Evolutionary conservation across 2,329 filamentous ascomycete species (phyloP).

Genomic region (Calcarisporium arbuscula): DNA sequence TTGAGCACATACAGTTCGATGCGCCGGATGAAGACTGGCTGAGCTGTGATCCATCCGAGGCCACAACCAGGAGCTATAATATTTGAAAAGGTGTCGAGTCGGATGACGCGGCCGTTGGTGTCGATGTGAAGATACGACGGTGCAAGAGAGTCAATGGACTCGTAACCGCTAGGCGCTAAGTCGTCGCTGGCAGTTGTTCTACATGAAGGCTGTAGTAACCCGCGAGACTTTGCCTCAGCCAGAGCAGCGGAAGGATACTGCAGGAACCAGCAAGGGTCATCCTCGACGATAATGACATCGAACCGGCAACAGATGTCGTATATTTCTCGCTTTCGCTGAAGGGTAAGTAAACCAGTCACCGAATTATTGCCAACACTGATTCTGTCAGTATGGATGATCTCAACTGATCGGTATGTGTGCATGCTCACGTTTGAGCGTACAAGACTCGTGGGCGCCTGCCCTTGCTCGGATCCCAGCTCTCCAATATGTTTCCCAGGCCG

Average conservation of each 20-base stretch:
- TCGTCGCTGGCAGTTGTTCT: slow-evolving; percentile 14
- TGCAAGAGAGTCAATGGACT: slow-evolving; percentile 75
- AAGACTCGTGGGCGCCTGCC: slow-evolving; percentile 76
- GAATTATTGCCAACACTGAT: no score
- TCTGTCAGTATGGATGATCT: no score
- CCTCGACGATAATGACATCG: slow-evolving; percentile 86
- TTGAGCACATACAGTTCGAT: slow-evolving; percentile 45
- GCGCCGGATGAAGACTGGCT: slow-evolving; percentile 71
- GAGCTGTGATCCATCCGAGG: slow-evolving; percentile 83
- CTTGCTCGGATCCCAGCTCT: slow-evolving; percentile 70
- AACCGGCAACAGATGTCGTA: slow-evolving; percentile 77
- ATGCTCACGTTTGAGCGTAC: slow-evolving; percentile 86
- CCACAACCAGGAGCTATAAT: slow-evolving; percentile 85
- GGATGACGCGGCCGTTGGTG: slow-evolving; percentile 77
- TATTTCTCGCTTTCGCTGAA: slow-evolving; percentile 68
- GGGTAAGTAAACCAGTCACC: no score
- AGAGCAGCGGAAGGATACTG: slow-evolving; percentile 70
- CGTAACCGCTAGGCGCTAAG: slow-evolving; percentile 54
- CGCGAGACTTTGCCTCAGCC: slow-evolving; percentile 43
- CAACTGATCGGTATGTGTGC: no score
- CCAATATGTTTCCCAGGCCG: slow-evolving; percentile 69
- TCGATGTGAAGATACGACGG: slow-evolving; percentile 81
- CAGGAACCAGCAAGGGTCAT: slow-evolving; percentile 94
- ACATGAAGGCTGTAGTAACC: slow-evolving; percentile 23
- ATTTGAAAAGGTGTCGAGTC: slow-evolving; percentile 91